Percentiles rank a stretch among this genome's conserved stretches.
phyloP scores from a whole-genome alignment of 352 stramenopile genomes.

The Phytophthora podocarpi region DNA sequence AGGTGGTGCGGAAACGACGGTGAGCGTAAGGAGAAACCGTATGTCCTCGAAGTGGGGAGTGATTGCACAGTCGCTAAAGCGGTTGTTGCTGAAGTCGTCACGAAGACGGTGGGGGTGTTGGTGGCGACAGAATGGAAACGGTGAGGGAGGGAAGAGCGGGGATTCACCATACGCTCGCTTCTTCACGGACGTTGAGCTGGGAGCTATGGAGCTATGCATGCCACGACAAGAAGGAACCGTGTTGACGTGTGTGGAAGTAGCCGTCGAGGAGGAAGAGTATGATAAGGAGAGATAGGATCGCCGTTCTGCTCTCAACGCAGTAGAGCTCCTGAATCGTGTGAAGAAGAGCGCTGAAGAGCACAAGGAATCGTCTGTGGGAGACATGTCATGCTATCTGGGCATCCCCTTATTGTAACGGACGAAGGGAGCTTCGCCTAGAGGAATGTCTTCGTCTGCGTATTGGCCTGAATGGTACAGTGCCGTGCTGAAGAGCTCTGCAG shows the following conservation, averaged over 20 bases:
- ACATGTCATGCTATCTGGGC: background rate
- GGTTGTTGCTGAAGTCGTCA: no score
- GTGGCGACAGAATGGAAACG: no score
- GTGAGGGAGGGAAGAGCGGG: no score
- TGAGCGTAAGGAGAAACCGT: no score
- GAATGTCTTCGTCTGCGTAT: background rate
- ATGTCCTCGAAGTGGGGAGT: no score
- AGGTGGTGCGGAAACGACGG: no score
- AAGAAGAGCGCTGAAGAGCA: background rate
- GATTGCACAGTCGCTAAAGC: no score
- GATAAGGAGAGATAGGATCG: slow-evolving; percentile 10
- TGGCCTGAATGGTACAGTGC: background rate
- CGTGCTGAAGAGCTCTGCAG: background rate
- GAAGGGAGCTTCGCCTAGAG: background rate
- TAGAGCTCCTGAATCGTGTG: no score
- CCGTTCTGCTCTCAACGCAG: background rate
- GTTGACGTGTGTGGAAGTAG: background rate
- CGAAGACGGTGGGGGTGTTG: no score
- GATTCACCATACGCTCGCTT: no score
- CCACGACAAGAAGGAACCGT: background rate
- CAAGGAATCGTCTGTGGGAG: background rate
- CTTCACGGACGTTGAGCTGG: no score
- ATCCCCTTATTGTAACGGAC: slow-evolving; percentile 1
- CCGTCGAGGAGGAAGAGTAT: background rate
- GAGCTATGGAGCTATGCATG: background rate